Percentiles rank a stretch among this genome's conserved stretches.
phyloP scores from a whole-genome alignment of 2,329 filamentous ascomycete genomes.

The Epichloe amarillans region DNA sequence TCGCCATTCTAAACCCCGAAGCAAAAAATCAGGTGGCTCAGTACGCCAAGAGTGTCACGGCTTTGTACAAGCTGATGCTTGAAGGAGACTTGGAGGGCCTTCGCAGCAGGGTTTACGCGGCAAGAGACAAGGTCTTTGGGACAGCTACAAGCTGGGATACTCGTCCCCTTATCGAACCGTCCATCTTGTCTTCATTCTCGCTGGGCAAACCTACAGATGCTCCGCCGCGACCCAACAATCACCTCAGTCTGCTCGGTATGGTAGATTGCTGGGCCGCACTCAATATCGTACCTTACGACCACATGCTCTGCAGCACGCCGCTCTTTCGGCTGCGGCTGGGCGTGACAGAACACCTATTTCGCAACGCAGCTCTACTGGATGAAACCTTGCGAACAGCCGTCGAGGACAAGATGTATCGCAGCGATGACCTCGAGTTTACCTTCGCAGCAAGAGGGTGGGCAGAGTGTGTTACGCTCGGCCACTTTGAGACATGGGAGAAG shows the following conservation, averaged over 20 bases:
- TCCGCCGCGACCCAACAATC: constrained; percentile 66
- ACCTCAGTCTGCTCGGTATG: constrained; percentile 86
- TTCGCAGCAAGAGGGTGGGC: constrained; percentile 95
- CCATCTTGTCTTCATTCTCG: constrained; percentile 79
- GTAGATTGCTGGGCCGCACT: constrained; percentile 97
- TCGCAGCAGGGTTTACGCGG: constrained; percentile 50
- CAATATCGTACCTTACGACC: constrained; percentile 90
- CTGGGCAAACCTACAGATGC: constrained; percentile 54
- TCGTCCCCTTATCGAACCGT: constrained; percentile 63
- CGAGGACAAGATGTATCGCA: constrained; percentile 82
- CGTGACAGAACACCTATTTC: constrained; percentile 93
- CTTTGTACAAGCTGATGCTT: constrained; percentile 94
- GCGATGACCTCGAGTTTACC: constrained; percentile 92
- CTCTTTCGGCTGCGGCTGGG: constrained; percentile 93
- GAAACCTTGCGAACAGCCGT: constrained; percentile 77
- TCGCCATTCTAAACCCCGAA: constrained; percentile 91
- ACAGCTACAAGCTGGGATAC: constrained; percentile 47
- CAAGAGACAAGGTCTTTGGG: constrained; percentile 62
- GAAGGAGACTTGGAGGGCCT: constrained; percentile 69
- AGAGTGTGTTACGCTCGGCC: constrained; percentile 77
- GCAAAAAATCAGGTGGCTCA: constrained; percentile 83
- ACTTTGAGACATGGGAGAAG: constrained; percentile 87
- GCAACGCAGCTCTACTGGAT: constrained; percentile 65
- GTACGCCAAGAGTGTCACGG: constrained; percentile 84
- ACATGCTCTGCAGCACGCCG: constrained; percentile 98